Conservation (phyloP, 2,329 filamentous ascomycete species). For the Colletotrichum acutatum region DNA sequence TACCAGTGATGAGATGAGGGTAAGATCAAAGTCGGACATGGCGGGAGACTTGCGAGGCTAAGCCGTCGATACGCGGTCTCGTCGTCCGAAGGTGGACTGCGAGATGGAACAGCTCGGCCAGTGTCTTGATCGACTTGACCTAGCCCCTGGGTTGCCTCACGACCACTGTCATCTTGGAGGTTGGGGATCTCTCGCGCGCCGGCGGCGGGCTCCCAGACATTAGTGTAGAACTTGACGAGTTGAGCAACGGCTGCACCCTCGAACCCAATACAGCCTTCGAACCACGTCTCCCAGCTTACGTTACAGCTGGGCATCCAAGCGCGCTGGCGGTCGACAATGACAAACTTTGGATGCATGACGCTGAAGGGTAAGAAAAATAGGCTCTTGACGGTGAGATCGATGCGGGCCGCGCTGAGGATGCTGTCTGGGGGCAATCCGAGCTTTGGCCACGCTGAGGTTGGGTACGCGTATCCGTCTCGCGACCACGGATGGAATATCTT, state of each 20-base stretch:
- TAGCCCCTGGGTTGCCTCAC: not conserved
- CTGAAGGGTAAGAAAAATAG: conserved; percentile 84
- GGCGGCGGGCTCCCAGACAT: conserved; percentile 68
- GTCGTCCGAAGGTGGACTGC: conserved; percentile 4
- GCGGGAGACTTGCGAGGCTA: conserved; percentile 29
- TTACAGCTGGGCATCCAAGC: conserved; percentile 85
- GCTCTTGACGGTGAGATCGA: conserved; percentile 79
- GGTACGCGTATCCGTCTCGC: conserved; percentile 69
- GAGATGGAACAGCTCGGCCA: not conserved
- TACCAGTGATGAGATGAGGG: conserved; percentile 80
- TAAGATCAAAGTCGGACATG: conserved; percentile 70
- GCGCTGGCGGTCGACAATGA: conserved; percentile 74
- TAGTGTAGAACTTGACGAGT: conserved; percentile 74
- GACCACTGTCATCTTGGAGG: not conserved
- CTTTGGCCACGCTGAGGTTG: conserved; percentile 67
- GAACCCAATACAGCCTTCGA: conserved; percentile 79
- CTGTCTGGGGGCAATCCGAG: conserved; percentile 72
- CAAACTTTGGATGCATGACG: conserved; percentile 89
- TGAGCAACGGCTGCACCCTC: conserved; percentile 69
- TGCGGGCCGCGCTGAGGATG: conserved; percentile 62
- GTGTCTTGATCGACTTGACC: not conserved
- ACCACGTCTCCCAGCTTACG: conserved; percentile 89
- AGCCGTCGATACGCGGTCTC: conserved; percentile 26
- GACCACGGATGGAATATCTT: conserved; percentile 80
- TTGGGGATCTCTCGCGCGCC: conserved; percentile 7